A percentile compares a stretch with the other conserved stretches of the same genome.
phyloP scores from a whole-genome alignment of 177 flowering plant species.

The Vitis hybrid region DNA sequence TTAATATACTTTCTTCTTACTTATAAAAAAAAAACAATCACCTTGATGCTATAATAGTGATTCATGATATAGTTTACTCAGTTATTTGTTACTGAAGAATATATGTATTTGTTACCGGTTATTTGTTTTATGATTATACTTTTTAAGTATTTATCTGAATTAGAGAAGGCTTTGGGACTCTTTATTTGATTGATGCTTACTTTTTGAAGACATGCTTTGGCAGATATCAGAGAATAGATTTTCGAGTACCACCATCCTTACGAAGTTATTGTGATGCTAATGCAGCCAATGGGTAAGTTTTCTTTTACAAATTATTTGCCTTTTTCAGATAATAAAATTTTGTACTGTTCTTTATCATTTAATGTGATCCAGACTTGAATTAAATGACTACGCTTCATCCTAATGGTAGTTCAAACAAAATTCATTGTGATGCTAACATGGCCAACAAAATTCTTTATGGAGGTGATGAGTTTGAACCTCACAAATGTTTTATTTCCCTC shows the following conservation, averaged over 20 bases:
- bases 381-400: too few species aligned
- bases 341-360: too few species aligned
- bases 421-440: too few species aligned
- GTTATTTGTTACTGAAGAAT: background rate
- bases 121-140: background rate
- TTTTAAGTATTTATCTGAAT: background rate
- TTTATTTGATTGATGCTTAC: slow-evolving; percentile 1
- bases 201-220: background rate
- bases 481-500: too few species aligned
- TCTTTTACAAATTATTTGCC: background rate
- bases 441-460: too few species aligned
- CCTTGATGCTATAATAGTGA: too few species aligned
- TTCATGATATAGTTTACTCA: background rate
- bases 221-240: slow-evolving; percentile 87
- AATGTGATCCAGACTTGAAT: too few species aligned
- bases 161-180: background rate
- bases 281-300: slow-evolving; percentile 47
- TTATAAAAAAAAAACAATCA: too few species aligned
- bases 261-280: slow-evolving; percentile 44
- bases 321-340: background rate
- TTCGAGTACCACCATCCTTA: slow-evolving; percentile 63
- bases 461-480: too few species aligned
- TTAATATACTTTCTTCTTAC: too few species aligned
- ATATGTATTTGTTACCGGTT: background rate
- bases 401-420: too few species aligned